Evolutionary conservation across 2,329 filamentous ascomycete genomes (phyloP).

Genomic region (Venturia asperata): DNA sequence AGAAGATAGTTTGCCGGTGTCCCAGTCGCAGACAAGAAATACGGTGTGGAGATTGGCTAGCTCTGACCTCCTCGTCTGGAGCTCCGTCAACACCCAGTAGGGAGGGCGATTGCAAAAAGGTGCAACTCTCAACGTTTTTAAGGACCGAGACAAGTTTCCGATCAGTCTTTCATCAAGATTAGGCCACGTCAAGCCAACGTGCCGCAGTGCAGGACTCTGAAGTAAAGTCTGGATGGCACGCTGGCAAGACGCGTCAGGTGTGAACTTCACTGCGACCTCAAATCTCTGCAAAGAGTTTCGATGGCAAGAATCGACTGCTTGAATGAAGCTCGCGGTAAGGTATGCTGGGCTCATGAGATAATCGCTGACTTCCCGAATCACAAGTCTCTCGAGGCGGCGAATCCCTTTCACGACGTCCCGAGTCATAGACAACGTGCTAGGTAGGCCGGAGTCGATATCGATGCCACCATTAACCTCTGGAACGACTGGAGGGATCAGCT

Average conservation of each 20-base stretch:
- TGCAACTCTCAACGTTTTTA: background rate
- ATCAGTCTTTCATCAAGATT: background rate
- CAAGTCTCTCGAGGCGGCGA: conserved; percentile 4
- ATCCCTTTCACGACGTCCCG: conserved; percentile 11
- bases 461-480: conserved; percentile 9
- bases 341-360: conserved; percentile 8
- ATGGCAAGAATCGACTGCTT: conserved; percentile 9
- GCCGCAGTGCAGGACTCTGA: background rate
- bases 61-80: background rate
- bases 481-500: conserved; percentile 9
- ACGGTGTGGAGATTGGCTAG: conserved; percentile 4
- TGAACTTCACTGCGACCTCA: conserved; percentile 12
- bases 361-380: conserved; percentile 10
- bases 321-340: conserved; percentile 13
- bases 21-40: background rate
- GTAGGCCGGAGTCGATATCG: conserved; percentile 15
- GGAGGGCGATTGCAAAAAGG: background rate
- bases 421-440: conserved; percentile 10
- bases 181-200: conserved; percentile 9
- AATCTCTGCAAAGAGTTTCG: conserved; percentile 10
- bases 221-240: conserved; percentile 10
- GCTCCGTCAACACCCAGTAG: background rate
- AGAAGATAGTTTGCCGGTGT: background rate
- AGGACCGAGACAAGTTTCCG: background rate
- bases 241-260: conserved; percentile 13